Base-by-base conservation (phyloP, 2,329 filamentous ascomycete genomes). In the Ascochyta rabiei region DNA sequence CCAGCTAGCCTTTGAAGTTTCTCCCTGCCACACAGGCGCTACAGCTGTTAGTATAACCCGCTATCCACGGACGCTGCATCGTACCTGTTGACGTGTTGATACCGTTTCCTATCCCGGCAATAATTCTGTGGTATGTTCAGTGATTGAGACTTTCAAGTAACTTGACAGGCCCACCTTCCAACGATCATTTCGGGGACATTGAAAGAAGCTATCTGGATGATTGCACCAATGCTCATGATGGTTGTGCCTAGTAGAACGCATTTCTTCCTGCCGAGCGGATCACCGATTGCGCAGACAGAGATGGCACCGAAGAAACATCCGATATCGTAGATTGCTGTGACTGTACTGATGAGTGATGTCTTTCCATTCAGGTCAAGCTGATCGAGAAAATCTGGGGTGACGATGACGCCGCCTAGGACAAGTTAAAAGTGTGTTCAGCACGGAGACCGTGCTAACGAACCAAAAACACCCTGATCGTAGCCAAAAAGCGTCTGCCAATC, bases 241-340 rank as follows among this genome's bases (percentile, higher is more conserved):
- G 75, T 76, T 0, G 79, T 80, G 6, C 80, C 81, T 2, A 80
- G 57, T 40, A 83, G 64, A 40, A 83, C 75, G 21, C 74, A 77
- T 49, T 77, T 79, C 55, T 80, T 80, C 23, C 82, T 71, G 3
- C 82, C 81, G 1, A 82, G 68, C 2, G 60, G 66, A 37, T 84
- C 81, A 18, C 81, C 81, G 23, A 80, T 64, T 13, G 74, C 65
- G 48, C n/a, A 79, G 13, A 65, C 77, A 2, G 78, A 61, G 26
- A 83, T 71, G 2, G 78, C 83, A 15, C 84, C 85, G 38, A 86
- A 71, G 67, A 86, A 86, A 64, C 84, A 86, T 8, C 84, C 84
- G 28, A 86, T 76, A 58, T 86, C 82, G 66, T 86, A 85, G 48
- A 85, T 81, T 2, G 83, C 82, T 0, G 81, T 83, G 10, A 84